Conservation (phyloP, 2,329 filamentous ascomycete species). For the Scytalidium lignicola region DNA sequence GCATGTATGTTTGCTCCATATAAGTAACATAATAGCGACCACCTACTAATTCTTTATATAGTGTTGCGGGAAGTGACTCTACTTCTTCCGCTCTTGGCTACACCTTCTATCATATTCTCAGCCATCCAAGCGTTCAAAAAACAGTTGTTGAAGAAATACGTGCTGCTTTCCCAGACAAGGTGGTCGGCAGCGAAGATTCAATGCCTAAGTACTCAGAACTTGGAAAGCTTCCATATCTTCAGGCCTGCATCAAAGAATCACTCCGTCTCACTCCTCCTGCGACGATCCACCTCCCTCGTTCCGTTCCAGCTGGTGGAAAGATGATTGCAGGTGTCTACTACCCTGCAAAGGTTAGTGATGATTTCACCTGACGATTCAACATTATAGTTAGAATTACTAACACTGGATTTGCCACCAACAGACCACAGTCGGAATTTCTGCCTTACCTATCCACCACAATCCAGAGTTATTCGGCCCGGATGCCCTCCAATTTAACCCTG, state of each 20-base stretch:
- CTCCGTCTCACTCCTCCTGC: conserved; percentile 34
- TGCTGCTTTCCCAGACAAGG: not conserved
- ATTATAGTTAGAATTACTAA: not conserved
- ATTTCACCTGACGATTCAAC: too few species aligned
- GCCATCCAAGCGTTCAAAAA: not conserved
- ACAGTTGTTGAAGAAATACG: not conserved
- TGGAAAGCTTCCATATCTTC: conserved; percentile 31
- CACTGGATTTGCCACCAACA: not conserved
- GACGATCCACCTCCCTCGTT: conserved; percentile 8
- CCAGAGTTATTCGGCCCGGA: conserved; percentile 70
- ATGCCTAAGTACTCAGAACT: not conserved
- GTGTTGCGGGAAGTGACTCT: conserved; percentile 2
- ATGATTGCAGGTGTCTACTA: conserved; percentile 11
- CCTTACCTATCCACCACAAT: conserved; percentile 64
- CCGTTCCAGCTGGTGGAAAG: conserved; percentile 10
- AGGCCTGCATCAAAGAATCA: conserved; percentile 36
- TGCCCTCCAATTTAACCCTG: conserved; percentile 71
- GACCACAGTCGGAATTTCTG: conserved; percentile 11
- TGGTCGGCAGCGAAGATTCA: not conserved
- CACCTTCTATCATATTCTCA: conserved; percentile 1
- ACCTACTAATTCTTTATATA: too few species aligned
- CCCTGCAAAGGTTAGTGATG: conserved; percentile 7
- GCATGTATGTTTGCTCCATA: not conserved
- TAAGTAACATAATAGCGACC: too few species aligned
- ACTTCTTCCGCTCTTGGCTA: not conserved